Evolutionary conservation across 768 basidiomycete species (phyloP).

Genomic region (Russula foetens): DNA sequence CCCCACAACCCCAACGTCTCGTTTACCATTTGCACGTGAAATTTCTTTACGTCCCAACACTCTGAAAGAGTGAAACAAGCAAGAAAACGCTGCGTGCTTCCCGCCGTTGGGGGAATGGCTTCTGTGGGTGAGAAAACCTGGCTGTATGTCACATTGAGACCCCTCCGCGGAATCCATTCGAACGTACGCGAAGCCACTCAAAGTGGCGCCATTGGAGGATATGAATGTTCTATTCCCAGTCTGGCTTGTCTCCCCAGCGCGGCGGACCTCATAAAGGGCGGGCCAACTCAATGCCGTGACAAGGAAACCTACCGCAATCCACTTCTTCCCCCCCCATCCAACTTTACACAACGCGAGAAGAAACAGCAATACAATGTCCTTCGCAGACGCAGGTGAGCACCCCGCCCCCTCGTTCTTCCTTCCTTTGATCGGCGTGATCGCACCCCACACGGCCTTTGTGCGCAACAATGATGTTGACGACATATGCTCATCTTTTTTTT

Average conservation of each 20-base stretch:
- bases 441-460: neutral
- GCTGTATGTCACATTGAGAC: neutral
- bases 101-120: neutral
- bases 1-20: neutral
- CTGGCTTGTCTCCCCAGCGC: neutral
- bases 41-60: neutral
- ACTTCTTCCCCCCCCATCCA: neutral
- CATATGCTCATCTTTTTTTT: neutral
- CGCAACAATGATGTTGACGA: neutral
- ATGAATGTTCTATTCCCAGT: neutral
- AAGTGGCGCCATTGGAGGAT: neutral
- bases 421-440: neutral
- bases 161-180: constrained; percentile 1
- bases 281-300: neutral
- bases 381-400: constrained; percentile 1
- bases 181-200: neutral
- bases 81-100: neutral
- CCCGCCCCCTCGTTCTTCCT: neutral
- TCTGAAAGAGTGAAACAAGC: too few relatives aligned
- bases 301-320: neutral
- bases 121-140: neutral
- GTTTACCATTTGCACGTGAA: neutral
- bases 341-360: neutral
- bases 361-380: neutral
- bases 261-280: neutral